Base-by-base conservation (phyloP, 495 filamentous ascomycete genomes). In the Oidiodendron maius region DNA sequence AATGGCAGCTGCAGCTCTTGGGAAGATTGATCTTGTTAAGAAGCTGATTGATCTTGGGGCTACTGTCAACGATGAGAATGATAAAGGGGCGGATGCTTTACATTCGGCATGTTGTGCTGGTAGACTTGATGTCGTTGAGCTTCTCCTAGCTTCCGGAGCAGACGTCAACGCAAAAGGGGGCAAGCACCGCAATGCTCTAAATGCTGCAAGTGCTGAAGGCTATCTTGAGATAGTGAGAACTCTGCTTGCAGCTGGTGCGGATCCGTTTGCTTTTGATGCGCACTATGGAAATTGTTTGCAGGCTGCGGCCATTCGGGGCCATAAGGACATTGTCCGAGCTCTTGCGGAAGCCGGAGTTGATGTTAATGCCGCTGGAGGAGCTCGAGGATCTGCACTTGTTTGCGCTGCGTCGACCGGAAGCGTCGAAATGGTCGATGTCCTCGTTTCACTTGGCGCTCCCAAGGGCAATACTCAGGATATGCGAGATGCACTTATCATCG, bases 221-320 rank as follows among this genome's bases (percentile, higher is more conserved):
- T 28, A 57, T 37, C 18, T 44, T 3, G 23, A 46, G 16, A 59
- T 64, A 15, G 57, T 60, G 3, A 3, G 59, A 40, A 41, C 50
- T 9, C 41, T 68, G 3, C 10, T 68, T 17, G 47, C 50, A 17
- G 44, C 56, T 10, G 66, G 66, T 8, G 64, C 60, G 4, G 52
- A 62, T 40, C 44, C 53, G 15, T 64, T 62, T 45, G 51, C 41
- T 6, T 23, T 59, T 40, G 57, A 59, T 34, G 58, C 58, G 16
- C 1, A 20, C 1, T 57, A 52, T 46, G 40, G 51, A 25, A 59
- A 49, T 17, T 55, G 61, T 5, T 51, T 70, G 13, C 53, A 63
- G 35, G 56, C 53, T 6, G 64, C 67, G 15, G 60, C 55, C 23
- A 2, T 17, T 2, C 4, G 13, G 15, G 48, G 53, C 10, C 10